Evolutionary conservation across 2,329 filamentous ascomycete genomes (phyloP), one percentile per base, ranked within the genome.

Genomic region (Cryphonectria radicalis): DNA sequence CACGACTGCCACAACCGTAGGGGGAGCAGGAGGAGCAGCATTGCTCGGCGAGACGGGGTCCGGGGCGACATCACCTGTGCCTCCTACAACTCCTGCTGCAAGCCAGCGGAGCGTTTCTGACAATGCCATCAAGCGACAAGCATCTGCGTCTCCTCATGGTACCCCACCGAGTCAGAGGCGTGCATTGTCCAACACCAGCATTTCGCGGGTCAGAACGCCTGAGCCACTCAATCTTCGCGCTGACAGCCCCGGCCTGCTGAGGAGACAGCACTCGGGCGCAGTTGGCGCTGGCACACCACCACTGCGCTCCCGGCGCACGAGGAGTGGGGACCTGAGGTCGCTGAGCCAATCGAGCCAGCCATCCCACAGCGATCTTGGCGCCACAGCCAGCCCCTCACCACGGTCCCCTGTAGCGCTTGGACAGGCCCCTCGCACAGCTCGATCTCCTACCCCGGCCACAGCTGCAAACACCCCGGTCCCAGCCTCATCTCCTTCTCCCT

Each of bases 291-390:
- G 62, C 74, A 92, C 91, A 72, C 92, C 91, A 74, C 90, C 92
- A 64, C 87, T 96, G 73, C 88, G 94, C 77, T 89, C 93, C 79
- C 86, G 82, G 79, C 87, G 87, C 79, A 83, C 91, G 80, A 95
- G 92, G 63, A 73, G 72, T 86, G 91, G 92, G 81, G 93, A 97
- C 85, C 86, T 97, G 77, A 85, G 92, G 82, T 88, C 88, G 76
- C 88, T 89, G 76, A 89, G 89, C 82, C 88, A 88, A 86, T 87
- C 77, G 73, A 83, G 81, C 77, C 79, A 78, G 43, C 62, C 64
- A 37, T 73, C 71, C 28, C 69, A 46, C 25, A 69, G 69, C 66
- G 69, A 73, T 28, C 66, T 71, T 69, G 69, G 62, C 66, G 69
- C 66, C 69, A 64, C 32, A 80, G 77, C 80, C 80, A 79, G 75